Evolutionary conservation across 1,284 basidiomycete species (phyloP).

Genomic region (Cutaneotrichosporon spelunceum): DNA sequence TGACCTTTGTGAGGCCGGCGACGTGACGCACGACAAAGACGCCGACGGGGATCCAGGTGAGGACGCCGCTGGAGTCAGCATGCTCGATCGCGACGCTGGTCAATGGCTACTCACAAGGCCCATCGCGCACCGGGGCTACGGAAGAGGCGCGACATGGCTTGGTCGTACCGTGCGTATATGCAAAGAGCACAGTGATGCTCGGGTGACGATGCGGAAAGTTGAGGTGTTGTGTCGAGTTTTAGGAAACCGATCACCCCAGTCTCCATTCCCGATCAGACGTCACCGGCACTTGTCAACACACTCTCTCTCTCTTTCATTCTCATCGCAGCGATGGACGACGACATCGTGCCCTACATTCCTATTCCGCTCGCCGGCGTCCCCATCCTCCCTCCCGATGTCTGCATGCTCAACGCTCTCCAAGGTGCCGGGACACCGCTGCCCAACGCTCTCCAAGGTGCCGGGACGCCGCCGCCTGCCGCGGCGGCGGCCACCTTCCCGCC

Average conservation of each 20-base stretch:
- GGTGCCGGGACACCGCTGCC: neutral
- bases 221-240: neutral
- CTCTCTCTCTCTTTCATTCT: neutral
- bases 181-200: neutral
- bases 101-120: neutral
- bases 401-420: neutral
- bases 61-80: slow-evolving; percentile 16
- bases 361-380: slow-evolving; percentile 21
- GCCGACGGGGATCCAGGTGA: slow-evolving; percentile 56
- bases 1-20: slow-evolving; percentile 53
- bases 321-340: neutral
- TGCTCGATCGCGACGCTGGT: neutral
- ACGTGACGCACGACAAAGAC: slow-evolving; percentile 54
- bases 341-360: slow-evolving; percentile 24
- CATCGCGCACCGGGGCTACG: neutral
- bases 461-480: neutral
- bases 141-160: slow-evolving; percentile 1
- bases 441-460: neutral
- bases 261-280: slow-evolving; percentile 2
- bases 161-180: neutral
- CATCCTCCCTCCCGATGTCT: slow-evolving; percentile 7
- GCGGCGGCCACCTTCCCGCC: slow-evolving; percentile 17
- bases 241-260: neutral
- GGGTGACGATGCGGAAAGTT: neutral
- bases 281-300: neutral